Base-by-base conservation (phyloP, 1,139 yeast species). In the Yamadazyma sp. region DNA sequence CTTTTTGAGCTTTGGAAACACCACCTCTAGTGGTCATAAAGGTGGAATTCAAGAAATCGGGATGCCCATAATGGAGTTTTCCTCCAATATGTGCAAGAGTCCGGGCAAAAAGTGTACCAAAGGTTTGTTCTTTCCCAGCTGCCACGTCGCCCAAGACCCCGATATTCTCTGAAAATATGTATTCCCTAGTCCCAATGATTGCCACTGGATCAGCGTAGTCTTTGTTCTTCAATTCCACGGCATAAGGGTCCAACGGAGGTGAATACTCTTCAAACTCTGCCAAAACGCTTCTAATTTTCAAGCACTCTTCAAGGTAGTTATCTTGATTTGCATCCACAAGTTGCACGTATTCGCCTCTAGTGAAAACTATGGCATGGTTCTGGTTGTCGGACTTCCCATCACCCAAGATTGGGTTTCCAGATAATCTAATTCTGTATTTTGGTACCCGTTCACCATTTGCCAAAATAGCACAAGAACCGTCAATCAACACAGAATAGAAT, bases 381-480 rank as follows among this genome's bases (percentile, higher is more conserved):
- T 77, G 82, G 43, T 77, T 77, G 50, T 77, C 82, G 0, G 80
- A 68, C 44, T 77, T 77, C 5, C 81, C 82, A 51, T 76, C 82
- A 3, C 82, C 81, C 31, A 77, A 57, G 29, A 77, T 73, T 7
- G 81, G 81, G 44, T 75, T 67, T 6, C 81, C 82, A 0, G 81
- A 73, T 16, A 77, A 56, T 45, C 57, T 58, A n/a, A 77, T 68
- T 33, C 62, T 55, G 47, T 71, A 76, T 42, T 73, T 75, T 4
- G 73, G 73, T 25, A 55, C 46, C 12, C 75, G 54, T 15, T 61
- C 58, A 1, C 71, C 73, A 41, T 57, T 52, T 31, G 56, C 66
- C 34, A 58, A 42, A 10, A 62, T 58, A 5, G 72, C 65, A 44
- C 79, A 73, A 31, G 69, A 58, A 2, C 80, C 80, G 53, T 77